Evolutionary conservation across 2,329 filamentous ascomycete species (phyloP), one percentile per base, ranked within the genome.

Genomic region (Ascochyta lentis): DNA sequence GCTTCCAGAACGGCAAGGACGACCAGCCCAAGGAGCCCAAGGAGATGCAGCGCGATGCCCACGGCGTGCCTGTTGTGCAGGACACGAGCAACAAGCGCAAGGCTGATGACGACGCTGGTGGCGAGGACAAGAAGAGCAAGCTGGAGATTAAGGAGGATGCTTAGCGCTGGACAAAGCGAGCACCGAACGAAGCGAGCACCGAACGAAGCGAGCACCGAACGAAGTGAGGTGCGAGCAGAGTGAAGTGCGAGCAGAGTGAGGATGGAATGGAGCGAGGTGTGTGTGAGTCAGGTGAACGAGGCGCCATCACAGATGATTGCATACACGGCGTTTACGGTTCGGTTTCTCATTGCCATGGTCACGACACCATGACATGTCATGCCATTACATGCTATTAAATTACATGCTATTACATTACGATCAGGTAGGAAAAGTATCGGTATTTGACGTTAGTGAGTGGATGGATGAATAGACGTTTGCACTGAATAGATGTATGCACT

Each of bases 241-340:
- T 19, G 19, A 19, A 16, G 19, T 19, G 19, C 19, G 19, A 19
- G 19, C 19, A 19, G 19, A 19, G 3, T 19, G 19, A 19, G 19
- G 19, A 19, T 19, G 19, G 19, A 19, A 19, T 19, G 19, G 2
- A 19, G 19, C 3, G 19, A 19, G 19, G 19, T 19, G 19, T 19
- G 19, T 19, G 19, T 19, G 19, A 19, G 19, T 19, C 19, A 19
- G 19, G 19, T 19, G 19, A 19, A 19, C 1, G 19, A 19, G 19
- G 19, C 3, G 19, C 19, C 19, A 19, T 19, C 19, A 5, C 13
- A 5, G 29, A 31, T 31, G 27, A 29, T 47, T 53, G 50, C 50
- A 54, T 54, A 44, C 22, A 43, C 35, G 38, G 43, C 41, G 67
- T 6, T 83, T 96, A 5, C 12, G 29, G 4, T 31, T 12, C 96